These are phyloP conservation scores for Xylariaceae sp. DNA, from an alignment of 2,329 filamentous ascomycete genomes.

Conservation along the genomic window DNA sequence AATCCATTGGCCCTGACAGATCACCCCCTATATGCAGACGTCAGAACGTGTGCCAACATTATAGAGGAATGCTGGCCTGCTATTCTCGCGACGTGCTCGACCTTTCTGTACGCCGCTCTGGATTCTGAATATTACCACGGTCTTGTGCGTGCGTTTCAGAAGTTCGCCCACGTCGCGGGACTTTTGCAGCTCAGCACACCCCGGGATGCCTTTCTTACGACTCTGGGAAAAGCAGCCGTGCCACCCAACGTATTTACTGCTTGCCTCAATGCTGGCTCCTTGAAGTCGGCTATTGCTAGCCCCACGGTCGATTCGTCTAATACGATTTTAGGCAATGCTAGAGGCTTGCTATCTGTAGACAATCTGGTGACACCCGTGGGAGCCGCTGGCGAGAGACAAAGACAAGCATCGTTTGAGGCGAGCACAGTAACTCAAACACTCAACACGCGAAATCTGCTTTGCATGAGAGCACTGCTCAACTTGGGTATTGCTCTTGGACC, in stretches of 20 bases:
- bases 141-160: conserved; percentile 87
- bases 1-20: conserved; percentile 76
- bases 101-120: conserved; percentile 84
- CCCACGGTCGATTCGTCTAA: conserved; percentile 47
- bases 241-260: conserved; percentile 70
- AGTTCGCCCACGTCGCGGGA: conserved; percentile 90
- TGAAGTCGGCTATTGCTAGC: conserved; percentile 40
- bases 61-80: conserved; percentile 95
- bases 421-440: conserved; percentile 47
- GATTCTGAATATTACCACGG: conserved; percentile 93
- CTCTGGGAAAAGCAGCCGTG: conserved; percentile 85
- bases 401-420: conserved; percentile 55
- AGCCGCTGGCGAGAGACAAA: conserved; percentile 51
- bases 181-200: conserved; percentile 78
- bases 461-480: conserved; percentile 86
- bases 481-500: conserved; percentile 90
- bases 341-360: conserved; percentile 69
- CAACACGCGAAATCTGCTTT: conserved; percentile 85
- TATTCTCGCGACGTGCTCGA: conserved; percentile 88
- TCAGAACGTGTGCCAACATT: conserved; percentile 73
- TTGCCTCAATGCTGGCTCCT: conserved; percentile 47
- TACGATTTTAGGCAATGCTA: conserved; percentile 64
- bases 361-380: conserved; percentile 57
- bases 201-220: conserved; percentile 90
- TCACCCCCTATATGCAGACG: conserved; percentile 64